phyloP scores from a whole-genome alignment of 495 filamentous ascomycete genomes.

The Annulohypoxylon stygium region DNA sequence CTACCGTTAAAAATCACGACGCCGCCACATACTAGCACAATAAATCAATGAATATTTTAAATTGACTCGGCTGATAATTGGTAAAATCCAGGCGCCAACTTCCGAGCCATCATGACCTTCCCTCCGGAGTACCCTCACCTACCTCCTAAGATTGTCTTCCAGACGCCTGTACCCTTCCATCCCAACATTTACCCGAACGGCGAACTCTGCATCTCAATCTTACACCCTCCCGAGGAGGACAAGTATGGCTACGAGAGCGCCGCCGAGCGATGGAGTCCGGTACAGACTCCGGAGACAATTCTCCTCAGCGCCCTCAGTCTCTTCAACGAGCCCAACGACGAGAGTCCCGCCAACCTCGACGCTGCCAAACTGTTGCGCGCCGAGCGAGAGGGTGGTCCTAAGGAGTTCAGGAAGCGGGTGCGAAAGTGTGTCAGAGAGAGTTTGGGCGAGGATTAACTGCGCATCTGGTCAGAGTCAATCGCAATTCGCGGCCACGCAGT shows the following conservation, averaged over 20 bases:
- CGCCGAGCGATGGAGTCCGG: conserved; percentile 95
- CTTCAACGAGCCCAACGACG: conserved; percentile 92
- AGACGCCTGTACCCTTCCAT: conserved; percentile 86
- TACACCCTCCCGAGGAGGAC: conserved; percentile 96
- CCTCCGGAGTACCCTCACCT: conserved; percentile 86
- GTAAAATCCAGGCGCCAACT: conserved; percentile 79
- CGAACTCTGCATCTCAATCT: conserved; percentile 95
- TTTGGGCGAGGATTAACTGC: conserved; percentile 71
- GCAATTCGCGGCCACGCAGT: not conserved
- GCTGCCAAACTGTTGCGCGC: conserved; percentile 89
- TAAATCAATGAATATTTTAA: not conserved
- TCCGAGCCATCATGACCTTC: conserved; percentile 83
- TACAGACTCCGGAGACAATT: conserved; percentile 96
- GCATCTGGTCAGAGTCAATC: not conserved
- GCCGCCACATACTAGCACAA: not conserved
- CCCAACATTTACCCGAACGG: conserved; percentile 94
- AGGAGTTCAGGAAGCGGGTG: conserved; percentile 82
- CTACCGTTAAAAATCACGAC: not conserved
- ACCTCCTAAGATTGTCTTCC: conserved; percentile 93
- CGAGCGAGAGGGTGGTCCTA: conserved; percentile 69
- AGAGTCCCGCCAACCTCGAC: conserved; percentile 95
- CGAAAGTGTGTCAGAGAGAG: conserved; percentile 86
- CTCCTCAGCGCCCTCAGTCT: conserved; percentile 92
- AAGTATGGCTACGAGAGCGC: conserved; percentile 94
- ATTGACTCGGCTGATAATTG: conserved; percentile 17